A percentile compares a stretch with the other conserved stretches of the same genome.
These are phyloP conservation scores for Mucor lusitanicus DNA, from an alignment of 371 early-diverging fungal genomes.

Conservation along the genomic window DNA sequence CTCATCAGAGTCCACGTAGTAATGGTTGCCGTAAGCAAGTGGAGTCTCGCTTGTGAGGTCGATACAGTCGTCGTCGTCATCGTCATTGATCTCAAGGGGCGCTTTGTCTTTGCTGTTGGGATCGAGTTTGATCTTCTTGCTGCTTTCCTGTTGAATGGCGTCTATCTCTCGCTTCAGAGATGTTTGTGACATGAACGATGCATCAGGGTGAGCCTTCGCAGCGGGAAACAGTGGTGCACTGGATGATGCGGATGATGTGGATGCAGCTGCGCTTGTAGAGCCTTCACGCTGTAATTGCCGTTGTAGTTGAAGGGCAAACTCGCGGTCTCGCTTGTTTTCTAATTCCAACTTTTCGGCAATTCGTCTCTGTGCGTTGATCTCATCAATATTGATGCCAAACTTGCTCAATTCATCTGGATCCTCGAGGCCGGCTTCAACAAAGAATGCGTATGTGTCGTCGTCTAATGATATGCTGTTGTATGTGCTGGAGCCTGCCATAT, in stretches of 20 bases:
- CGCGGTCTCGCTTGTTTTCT: conserved; percentile 7
- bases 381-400: conserved; percentile 26
- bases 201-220: not conserved
- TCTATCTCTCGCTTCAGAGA: conserved; percentile 4
- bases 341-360: conserved; percentile 7
- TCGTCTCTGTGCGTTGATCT: conserved; percentile 10
- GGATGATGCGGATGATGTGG: not conserved
- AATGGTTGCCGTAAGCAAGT: not conserved
- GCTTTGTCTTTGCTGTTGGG: not conserved
- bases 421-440: conserved; percentile 21
- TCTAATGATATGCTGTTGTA: conserved; percentile 11
- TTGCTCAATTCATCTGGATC: conserved; percentile 11
- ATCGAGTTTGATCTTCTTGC: not conserved
- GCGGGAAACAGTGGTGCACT: too few relatives aligned
- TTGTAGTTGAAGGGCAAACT: conserved; percentile 6
- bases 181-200: not conserved
- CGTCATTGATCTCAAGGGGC: conserved; percentile 6
- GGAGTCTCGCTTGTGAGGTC: conserved; percentile 17
- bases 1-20: not conserved
- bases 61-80: conserved; percentile 14
- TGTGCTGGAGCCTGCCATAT: not conserved
- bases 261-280: not conserved
- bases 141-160: not conserved
- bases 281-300: not conserved
- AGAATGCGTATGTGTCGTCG: conserved; percentile 20